Conservation (phyloP, 306 rosid genomes). For the Lotus japonicus region DNA sequence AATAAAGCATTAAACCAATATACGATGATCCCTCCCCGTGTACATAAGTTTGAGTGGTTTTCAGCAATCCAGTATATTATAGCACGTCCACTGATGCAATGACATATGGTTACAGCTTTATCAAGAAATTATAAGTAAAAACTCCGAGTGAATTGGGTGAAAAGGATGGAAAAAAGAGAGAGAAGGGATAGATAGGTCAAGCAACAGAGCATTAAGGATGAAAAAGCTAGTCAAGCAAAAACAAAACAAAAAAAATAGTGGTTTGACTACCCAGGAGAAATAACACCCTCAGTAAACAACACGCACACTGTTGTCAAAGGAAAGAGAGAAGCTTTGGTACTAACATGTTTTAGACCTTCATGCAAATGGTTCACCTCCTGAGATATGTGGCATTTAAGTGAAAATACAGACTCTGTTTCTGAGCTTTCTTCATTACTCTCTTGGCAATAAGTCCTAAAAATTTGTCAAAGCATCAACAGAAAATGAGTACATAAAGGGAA, state of each 20-base stretch:
- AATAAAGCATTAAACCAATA: too few relatives aligned
- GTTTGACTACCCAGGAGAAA: background rate
- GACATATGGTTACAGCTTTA: background rate
- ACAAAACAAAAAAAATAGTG: background rate
- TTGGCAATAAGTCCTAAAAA: constrained; percentile 72
- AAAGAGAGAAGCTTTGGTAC: constrained; percentile 21
- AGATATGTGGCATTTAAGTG: constrained; percentile 98
- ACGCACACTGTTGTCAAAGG: background rate
- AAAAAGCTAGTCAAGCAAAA: background rate
- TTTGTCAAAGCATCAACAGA: constrained; percentile 24
- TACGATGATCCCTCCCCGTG: too few relatives aligned
- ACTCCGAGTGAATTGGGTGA: background rate
- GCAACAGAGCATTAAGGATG: background rate
- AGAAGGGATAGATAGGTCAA: background rate
- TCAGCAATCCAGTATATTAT: constrained; percentile 1
- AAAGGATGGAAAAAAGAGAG: background rate
- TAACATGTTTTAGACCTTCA: constrained; percentile 96
- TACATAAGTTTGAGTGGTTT: background rate
- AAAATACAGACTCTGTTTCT: constrained; percentile 88
- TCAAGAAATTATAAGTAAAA: background rate
- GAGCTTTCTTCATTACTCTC: constrained; percentile 99
- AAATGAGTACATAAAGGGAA: constrained; percentile 11
- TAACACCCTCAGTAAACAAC: background rate
- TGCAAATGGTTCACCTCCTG: constrained; percentile 98
- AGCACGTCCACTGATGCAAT: background rate